Base-by-base conservation (phyloP, 805 yeast genomes). In the Kockiozyma suomiensis region DNA sequence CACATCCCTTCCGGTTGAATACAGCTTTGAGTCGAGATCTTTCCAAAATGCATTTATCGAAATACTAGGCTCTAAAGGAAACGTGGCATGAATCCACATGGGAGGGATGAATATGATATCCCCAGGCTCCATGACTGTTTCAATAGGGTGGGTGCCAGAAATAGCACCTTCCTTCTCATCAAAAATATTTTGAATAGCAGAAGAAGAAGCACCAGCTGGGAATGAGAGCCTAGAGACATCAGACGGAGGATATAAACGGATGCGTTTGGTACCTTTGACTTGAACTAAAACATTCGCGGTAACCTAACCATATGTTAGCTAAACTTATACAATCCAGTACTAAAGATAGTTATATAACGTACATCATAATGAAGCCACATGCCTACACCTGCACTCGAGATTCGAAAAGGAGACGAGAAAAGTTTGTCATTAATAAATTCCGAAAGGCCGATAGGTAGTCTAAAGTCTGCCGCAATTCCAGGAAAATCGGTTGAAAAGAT, bases 311-410 rank as follows among this genome's bases (percentile, higher is more conserved):
- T 19, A 28, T 8, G 7, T 28, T 10, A 23, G n/a, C n/a, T n/a
- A n/a, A n/a, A n/a, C n/a, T n/a, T n/a, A n/a, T n/a, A 13, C 25
- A 15, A 4, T 25, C 33, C 33, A 30, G 33, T 6, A 30, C 10
- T 10, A 10, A 30, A 30, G 33, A 30, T n/a, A 21, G 51, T 4
- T 17, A 2, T 12, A 12, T 28, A 19, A 32, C 57, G n/a, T 52
- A 57, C 75, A 53, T 76, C 77, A 62, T 74, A 75, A 43, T 72
- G 77, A 6, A 75, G 70, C 76, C 76, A 74, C 61, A 73, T 70
- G 4, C 72, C 64, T 1, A 74, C 71, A 17, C 66, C 64, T 3
- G 75, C 66, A 28, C 77, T 71, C 1, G 77, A 68, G 19, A 75
- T 63, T 38, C 76, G 54, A 45, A 75, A 57, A 4, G 75, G 76